Evolutionary conservation across 139 green algal genomes (phyloP).

Genomic region (Haematococcus lacustris): DNA sequence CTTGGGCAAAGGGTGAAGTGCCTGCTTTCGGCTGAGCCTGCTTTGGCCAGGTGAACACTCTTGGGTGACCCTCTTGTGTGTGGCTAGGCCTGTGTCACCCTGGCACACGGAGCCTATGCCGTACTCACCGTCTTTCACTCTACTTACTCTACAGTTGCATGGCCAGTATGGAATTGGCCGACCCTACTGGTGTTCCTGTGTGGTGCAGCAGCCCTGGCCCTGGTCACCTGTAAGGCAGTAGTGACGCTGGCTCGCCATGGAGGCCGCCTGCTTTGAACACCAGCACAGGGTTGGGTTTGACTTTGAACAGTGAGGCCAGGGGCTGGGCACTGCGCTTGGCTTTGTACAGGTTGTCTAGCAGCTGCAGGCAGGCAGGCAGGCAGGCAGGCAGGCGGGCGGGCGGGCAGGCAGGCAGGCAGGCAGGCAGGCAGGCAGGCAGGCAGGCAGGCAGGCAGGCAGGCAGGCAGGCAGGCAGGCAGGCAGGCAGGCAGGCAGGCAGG

Average conservation of each 20-base stretch:
- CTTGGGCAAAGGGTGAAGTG: too few species aligned
- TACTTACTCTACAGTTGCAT: not conserved
- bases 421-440: not conserved
- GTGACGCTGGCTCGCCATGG: conserved; percentile 8
- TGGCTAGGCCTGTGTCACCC: not conserved
- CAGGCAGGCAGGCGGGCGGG: not conserved
- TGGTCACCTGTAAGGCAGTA: conserved; percentile 30
- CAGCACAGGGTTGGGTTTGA: conserved; percentile 19
- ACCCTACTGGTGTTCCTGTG: not conserved
- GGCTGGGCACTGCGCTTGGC: conserved; percentile 18
- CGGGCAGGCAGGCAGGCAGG: not conserved
- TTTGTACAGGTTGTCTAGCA: conserved; percentile 25
- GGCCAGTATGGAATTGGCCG: not conserved
- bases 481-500: not conserved
- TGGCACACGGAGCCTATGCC: too few species aligned
- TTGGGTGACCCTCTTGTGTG: not conserved
- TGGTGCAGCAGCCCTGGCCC: too few species aligned
- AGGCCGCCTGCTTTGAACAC: conserved; percentile 26
- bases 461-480: not conserved
- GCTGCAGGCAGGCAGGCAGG: not conserved
- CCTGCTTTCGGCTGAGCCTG: too few species aligned
- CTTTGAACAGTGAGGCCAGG: conserved; percentile 12
- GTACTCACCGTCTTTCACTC: not conserved
- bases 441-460: not conserved
- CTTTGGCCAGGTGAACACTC: not conserved